These are phyloP conservation scores for Phaeotremella skinneri DNA, from an alignment of 768 basidiomycete genomes.

Conservation along the genomic window DNA sequence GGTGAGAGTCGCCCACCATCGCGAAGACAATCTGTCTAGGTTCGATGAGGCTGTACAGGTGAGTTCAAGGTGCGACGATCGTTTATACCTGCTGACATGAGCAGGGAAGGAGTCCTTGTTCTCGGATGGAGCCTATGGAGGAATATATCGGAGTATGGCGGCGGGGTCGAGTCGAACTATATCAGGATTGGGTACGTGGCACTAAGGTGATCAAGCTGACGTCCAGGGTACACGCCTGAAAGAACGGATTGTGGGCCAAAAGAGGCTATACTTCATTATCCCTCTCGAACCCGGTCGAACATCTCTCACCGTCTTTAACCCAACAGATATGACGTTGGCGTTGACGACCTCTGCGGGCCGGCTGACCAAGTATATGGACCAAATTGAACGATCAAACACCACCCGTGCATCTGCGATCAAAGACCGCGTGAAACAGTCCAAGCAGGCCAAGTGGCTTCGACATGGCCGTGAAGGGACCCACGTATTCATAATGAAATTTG, in stretches of 20 bases:
- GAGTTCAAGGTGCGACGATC: background rate
- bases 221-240: slow-evolving; percentile 59
- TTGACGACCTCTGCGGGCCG: slow-evolving; percentile 42
- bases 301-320: slow-evolving; percentile 78
- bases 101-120: slow-evolving; percentile 63
- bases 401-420: slow-evolving; percentile 40
- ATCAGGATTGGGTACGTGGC: slow-evolving; percentile 71
- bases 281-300: slow-evolving; percentile 67
- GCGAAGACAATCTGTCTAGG: slow-evolving; percentile 44
- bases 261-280: slow-evolving; percentile 73
- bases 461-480: slow-evolving; percentile 66
- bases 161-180: slow-evolving; percentile 72
- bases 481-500: slow-evolving; percentile 80
- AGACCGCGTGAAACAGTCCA: slow-evolving; percentile 35
- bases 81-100: slow-evolving; percentile 54
- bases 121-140: slow-evolving; percentile 61
- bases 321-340: slow-evolving; percentile 79
- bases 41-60: slow-evolving; percentile 40
- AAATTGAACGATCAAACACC: slow-evolving; percentile 19
- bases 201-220: background rate
- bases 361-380: slow-evolving; percentile 27
- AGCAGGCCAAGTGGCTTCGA: slow-evolving; percentile 57
- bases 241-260: slow-evolving; percentile 68
- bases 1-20: slow-evolving; percentile 68
- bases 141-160: slow-evolving; percentile 88